Base-by-base conservation (phyloP, 495 filamentous ascomycete genomes). In the Poronia punctata region DNA sequence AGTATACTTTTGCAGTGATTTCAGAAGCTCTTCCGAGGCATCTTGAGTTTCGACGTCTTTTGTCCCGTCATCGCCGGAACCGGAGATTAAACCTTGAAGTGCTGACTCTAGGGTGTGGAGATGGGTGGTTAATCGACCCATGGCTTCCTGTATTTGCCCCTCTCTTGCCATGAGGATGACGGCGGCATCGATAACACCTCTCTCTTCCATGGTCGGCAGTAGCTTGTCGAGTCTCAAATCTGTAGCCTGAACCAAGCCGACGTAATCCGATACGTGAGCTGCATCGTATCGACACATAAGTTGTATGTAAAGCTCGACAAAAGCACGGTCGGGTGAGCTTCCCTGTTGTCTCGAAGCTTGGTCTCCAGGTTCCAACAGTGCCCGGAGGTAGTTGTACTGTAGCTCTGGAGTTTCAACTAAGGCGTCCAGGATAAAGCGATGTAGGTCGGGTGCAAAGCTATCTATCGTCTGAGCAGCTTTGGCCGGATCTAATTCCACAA, bases 111-210 rank as follows among this genome's bases (percentile, higher is more conserved):
- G 70, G 1, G 80, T 88, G 14, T 67, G 67, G 15, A 98, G 57
- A 59, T 97, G 88, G 31, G 70, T 70, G 7, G 90, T 72, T 8
- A 98, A 77, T 26, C 92, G 79, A 42, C 79, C 73, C 78, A 98
- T 90, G 7, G 88, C 92, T 36, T 81, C 77, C 40, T 76, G 71
- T 9, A 93, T 74, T 56, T 92, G 81, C 10, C 92, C 93, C 52
- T 96, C 92, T 46, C 86, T 74, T 31, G 89, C 86, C 70, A 97
- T 83, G 7, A 98, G 70, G 14, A 94, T 77, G 17, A 98, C 86
- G 2, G 88, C 90, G 9, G 90, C 92, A 66, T 98, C 93, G 27
- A 98, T 78, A 11, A 88, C 86, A 2, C 88, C 92, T 40, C 80
- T 86, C 35, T 80, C 75, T 57, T 98, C 92, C 69, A 98, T 86